Base-by-base conservation (phyloP, 805 yeast species). In the Vanderwaltozyma yarrowii region DNA sequence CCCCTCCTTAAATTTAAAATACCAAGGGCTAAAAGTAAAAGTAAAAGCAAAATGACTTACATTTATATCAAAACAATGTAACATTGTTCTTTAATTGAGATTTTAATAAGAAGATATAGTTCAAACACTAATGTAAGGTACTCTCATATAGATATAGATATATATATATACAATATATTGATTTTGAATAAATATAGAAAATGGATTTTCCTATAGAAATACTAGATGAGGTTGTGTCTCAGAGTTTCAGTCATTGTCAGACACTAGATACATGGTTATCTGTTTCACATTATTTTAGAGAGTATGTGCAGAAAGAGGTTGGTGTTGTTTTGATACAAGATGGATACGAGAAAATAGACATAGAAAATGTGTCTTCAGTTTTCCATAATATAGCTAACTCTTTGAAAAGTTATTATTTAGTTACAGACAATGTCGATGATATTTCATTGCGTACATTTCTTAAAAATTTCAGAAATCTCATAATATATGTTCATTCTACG, bases 231-330 rank as follows among this genome's bases (percentile, higher is more conserved):
- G 47, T 56, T 18, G 49, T 51, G 5, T 28, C 36, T 10, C 39
- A 44, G 21, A 51, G 54, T 23, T 36, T 44, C 6, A 49, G 48
- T 24, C 49, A 54, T 32, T 43, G 52, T n/a, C 44, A 41, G 24
- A 51, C 59, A 2, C 36, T 51, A 13, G 41, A 45, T 14, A 38
- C 57, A 3, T 56, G 61, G 58, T 38, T 46, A 13, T 38, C 45
- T 14, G 37, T 52, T 7, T 47, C 48, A 2, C 24, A 41, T 4
- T 32, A 42, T 36, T 47, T 39, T 15, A 41, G 40, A 37, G 38
- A 40, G 4, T 24, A 38, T 11, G 45, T 51, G 6, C 35, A 37
- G 3, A 24, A 36, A 30, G 37, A 44, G 4, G 34, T 54, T n/a
- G 60, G 61, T 12, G 40, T 56, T 15, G 35, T 56, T 4, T 44